phyloP scores from a whole-genome alignment of 495 filamentous ascomycete genomes.

The Neurospora hispaniola region DNA sequence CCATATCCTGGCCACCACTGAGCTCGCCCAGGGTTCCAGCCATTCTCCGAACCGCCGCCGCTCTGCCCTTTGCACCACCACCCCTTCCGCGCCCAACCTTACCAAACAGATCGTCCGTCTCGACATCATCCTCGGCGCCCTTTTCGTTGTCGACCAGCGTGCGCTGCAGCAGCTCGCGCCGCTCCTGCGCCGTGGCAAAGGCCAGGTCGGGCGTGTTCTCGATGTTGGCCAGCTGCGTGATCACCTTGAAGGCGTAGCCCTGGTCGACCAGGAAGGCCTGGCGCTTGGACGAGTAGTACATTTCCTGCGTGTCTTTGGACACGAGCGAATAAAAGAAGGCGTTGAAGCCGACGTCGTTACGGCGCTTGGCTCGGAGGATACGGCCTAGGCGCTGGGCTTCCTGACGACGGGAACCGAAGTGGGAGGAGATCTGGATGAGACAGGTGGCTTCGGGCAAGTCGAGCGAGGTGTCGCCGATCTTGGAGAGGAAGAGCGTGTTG shows the following conservation, averaged over 20 bases:
- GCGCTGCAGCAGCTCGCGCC: slow-evolving; percentile 77
- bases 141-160: slow-evolving; percentile 89
- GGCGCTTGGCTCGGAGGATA: slow-evolving; percentile 88
- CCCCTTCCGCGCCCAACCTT: slow-evolving; percentile 28
- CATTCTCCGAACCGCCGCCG: slow-evolving; percentile 49
- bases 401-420: slow-evolving; percentile 95
- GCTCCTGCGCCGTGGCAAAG: slow-evolving; percentile 69
- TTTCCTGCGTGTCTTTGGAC: slow-evolving; percentile 93
- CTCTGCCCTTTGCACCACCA: slow-evolving; percentile 29
- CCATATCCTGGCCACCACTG: slow-evolving; percentile 89
- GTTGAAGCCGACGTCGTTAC: slow-evolving; percentile 98
- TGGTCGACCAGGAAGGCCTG: slow-evolving; percentile 98
- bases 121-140: slow-evolving; percentile 63
- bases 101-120: slow-evolving; percentile 76
- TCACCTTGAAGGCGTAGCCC: slow-evolving; percentile 98
- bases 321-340: slow-evolving; percentile 98
- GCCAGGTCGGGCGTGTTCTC: slow-evolving; percentile 72
- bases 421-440: slow-evolving; percentile 95
- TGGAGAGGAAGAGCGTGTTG: slow-evolving; percentile 95
- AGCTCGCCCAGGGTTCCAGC: slow-evolving; percentile 79
- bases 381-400: slow-evolving; percentile 92
- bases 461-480: slow-evolving; percentile 95
- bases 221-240: slow-evolving; percentile 88
- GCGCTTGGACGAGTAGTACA: slow-evolving; percentile 95
- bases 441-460: slow-evolving; percentile 96